phyloP scores from a whole-genome alignment of 2,329 filamentous ascomycete genomes.

The Fusarium torulosum region DNA sequence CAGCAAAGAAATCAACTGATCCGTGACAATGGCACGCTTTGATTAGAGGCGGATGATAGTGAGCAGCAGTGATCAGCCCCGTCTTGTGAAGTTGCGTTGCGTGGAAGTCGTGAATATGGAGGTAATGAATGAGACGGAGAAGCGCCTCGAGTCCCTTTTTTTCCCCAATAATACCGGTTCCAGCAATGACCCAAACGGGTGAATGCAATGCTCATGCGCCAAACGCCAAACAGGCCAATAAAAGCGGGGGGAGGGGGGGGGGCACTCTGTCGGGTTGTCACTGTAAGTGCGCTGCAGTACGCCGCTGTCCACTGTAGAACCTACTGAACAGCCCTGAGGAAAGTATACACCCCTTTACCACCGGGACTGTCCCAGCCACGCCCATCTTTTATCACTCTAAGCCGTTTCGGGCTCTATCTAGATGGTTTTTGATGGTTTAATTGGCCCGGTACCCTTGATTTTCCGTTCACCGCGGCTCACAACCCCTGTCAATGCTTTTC shows the following conservation, averaged over 20 bases:
- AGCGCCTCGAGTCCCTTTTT: conserved; percentile 48
- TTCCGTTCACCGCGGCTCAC: conserved; percentile 47
- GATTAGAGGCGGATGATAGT: conserved; percentile 21
- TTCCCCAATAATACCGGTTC: conserved; percentile 43
- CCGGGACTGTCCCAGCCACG: conserved; percentile 38
- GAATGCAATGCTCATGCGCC: conserved; percentile 42
- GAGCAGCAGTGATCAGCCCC: conserved; percentile 29
- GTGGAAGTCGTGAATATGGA: conserved; percentile 38
- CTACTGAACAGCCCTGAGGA: conserved; percentile 9
- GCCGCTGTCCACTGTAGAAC: conserved; percentile 22
- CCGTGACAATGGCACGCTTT: conserved; percentile 1
- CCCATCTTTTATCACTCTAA: conserved; percentile 41
- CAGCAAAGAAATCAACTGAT: conserved; percentile 25
- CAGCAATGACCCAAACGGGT: conserved; percentile 37
- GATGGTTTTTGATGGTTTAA: conserved; percentile 25
- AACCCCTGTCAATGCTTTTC: conserved; percentile 36
- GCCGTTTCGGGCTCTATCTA: conserved; percentile 46
- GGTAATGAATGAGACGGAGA: conserved; percentile 47
- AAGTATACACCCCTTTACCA: conserved; percentile 30
- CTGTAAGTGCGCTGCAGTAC: conserved; percentile 31
- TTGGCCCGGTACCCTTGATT: conserved; percentile 50
- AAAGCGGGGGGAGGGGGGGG: conserved; percentile 26
- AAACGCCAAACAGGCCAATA: conserved; percentile 43
- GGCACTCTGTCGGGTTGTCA: conserved; percentile 5
- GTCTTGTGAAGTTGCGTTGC: conserved; percentile 21